Conservation (phyloP, 1,284 basidiomycete species). For the Pseudozyma hubeiensis region DNA sequence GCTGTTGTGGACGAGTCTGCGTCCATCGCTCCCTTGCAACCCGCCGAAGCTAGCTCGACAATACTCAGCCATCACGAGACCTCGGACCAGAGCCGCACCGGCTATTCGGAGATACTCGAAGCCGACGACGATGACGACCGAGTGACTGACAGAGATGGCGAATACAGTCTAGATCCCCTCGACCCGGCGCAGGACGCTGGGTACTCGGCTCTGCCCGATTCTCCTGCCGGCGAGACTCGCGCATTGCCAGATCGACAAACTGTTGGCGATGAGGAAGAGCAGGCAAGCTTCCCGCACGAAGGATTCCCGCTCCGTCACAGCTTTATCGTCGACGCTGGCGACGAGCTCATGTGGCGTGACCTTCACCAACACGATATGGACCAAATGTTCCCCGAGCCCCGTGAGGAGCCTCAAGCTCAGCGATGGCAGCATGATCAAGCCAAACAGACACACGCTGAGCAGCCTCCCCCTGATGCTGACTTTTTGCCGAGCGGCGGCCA, state of each 20-base stretch:
- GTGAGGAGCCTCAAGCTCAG: conserved; percentile 5
- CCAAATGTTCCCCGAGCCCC: conserved; percentile 18
- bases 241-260: not conserved
- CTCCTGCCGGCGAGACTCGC: conserved; percentile 4
- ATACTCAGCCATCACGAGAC: conserved; percentile 10
- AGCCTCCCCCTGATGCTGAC: no score
- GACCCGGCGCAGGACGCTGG: conserved; percentile 29
- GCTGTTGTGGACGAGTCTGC: no score
- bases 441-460: not conserved
- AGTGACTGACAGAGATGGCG: conserved; percentile 16
- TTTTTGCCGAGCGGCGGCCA: no score
- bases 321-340: conserved; percentile 34
- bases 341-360: conserved; percentile 40
- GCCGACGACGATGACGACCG: conserved; percentile 19
- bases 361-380: conserved; percentile 29
- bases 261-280: conserved; percentile 1
- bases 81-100: conserved; percentile 23
- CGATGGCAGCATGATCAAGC: not conserved
- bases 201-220: conserved; percentile 34
- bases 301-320: conserved; percentile 22
- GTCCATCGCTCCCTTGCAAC: no score
- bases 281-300: not conserved
- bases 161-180: conserved; percentile 13
- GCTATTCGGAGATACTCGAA: conserved; percentile 30
- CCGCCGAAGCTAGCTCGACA: conserved; percentile 4